A percentile compares a stretch with the other conserved stretches of the same genome.
Evolutionary conservation across 768 basidiomycete genomes (phyloP).

Genomic region (Calocybe gangraenosa): DNA sequence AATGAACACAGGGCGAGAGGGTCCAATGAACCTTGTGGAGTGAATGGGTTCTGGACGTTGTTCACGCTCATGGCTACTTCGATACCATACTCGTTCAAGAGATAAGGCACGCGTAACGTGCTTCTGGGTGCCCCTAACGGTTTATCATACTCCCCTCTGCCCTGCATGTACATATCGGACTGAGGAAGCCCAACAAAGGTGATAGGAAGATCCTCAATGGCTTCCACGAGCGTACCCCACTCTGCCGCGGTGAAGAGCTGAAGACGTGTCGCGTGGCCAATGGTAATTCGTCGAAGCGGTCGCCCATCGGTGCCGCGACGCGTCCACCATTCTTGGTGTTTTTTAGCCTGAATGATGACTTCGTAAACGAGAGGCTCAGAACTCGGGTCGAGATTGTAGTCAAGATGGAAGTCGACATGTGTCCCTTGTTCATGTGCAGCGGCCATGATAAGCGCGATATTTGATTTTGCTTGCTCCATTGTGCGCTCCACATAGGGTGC

Average conservation of each 20-base stretch:
- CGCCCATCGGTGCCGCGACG: slow-evolving; percentile 15
- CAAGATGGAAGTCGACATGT: slow-evolving; percentile 63
- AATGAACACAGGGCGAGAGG: slow-evolving; percentile 57
- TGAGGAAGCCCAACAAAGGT: slow-evolving; percentile 56
- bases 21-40: slow-evolving; percentile 62
- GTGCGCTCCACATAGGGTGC: slow-evolving; percentile 63
- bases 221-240: slow-evolving; percentile 38
- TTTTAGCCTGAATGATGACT: slow-evolving; percentile 39
- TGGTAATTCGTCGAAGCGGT: slow-evolving; percentile 39
- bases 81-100: slow-evolving; percentile 40
- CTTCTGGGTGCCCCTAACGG: slow-evolving; percentile 44
- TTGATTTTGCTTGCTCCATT: slow-evolving; percentile 40
- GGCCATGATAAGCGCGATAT: slow-evolving; percentile 49
- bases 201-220: slow-evolving; percentile 42
- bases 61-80: slow-evolving; percentile 56
- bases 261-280: slow-evolving; percentile 60
- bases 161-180: slow-evolving; percentile 69
- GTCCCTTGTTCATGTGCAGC: slow-evolving; percentile 34
- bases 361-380: slow-evolving; percentile 53
- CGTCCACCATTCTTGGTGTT: slow-evolving; percentile 17
- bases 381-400: slow-evolving; percentile 55
- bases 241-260: slow-evolving; percentile 43
- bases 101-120: slow-evolving; percentile 50
- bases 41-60: slow-evolving; percentile 66
- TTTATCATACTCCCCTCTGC: slow-evolving; percentile 30